These are phyloP conservation scores for Adiantum capillusveneris DNA, from an alignment of 75 land plant species.

Conservation along the genomic window DNA sequence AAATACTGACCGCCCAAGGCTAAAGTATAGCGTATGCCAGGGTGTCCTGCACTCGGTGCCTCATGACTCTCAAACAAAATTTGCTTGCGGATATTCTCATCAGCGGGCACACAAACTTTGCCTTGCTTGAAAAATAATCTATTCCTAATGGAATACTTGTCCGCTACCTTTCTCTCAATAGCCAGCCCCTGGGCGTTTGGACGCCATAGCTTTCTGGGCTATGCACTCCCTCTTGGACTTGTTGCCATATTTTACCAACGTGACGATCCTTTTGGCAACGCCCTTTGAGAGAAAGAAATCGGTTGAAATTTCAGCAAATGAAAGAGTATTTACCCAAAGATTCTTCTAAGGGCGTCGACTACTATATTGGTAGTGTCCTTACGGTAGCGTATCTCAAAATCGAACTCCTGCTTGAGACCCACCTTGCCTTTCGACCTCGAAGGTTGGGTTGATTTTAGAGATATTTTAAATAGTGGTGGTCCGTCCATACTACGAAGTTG, in stretches of 20 bases:
- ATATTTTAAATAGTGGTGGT: slow-evolving; percentile 12
- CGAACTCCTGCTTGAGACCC: slow-evolving; percentile 13
- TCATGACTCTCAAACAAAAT: slow-evolving; percentile 10
- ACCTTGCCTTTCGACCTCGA: slow-evolving; percentile 11
- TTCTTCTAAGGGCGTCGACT: not conserved
- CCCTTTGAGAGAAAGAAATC: not conserved
- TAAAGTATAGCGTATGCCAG: slow-evolving; percentile 4
- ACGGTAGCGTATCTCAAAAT: not conserved
- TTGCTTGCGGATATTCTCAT: not conserved
- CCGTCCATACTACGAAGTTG: not conserved
- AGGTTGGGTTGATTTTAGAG: slow-evolving; percentile 5
- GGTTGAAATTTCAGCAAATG: no score
- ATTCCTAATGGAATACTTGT: no score
- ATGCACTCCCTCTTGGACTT: no score
- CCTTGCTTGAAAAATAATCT: not conserved
- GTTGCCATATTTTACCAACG: no score
- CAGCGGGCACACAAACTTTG: not conserved
- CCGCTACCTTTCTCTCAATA: no score
- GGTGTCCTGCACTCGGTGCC: slow-evolving; percentile 4
- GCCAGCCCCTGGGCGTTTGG: no score
- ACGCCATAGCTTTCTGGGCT: no score
- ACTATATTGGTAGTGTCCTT: not conserved
- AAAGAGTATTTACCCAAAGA: not conserved
- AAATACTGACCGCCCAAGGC: not conserved
- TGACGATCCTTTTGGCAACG: no score